A percentile compares a stretch with the other conserved stretches of the same genome.
These are phyloP conservation scores for Pisolithus microcarpus DNA, from an alignment of 768 basidiomycete genomes.

Conservation along the genomic window DNA sequence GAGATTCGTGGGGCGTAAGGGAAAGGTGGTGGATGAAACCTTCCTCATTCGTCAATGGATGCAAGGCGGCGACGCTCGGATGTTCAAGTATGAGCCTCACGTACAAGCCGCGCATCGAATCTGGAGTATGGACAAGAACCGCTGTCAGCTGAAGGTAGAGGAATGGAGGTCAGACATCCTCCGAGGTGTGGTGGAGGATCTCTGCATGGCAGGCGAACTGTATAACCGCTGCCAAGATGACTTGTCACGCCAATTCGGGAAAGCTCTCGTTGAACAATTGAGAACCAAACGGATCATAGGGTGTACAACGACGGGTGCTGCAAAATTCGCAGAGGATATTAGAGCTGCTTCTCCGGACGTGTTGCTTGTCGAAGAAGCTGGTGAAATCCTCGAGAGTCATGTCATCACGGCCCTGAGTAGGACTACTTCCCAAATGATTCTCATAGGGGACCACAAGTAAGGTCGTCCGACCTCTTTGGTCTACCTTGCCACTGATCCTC, in stretches of 20 bases:
- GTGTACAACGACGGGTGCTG: slow-evolving; percentile 65
- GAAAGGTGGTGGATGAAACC: slow-evolving; percentile 24
- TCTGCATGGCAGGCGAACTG: slow-evolving; percentile 26
- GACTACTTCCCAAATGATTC: slow-evolving; percentile 45
- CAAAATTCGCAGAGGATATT: slow-evolving; percentile 47
- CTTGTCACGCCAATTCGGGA: slow-evolving; percentile 30
- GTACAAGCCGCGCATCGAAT: slow-evolving; percentile 20
- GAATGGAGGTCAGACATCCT: slow-evolving; percentile 34
- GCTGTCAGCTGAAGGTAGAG: slow-evolving; percentile 21
- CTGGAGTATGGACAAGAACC: slow-evolving; percentile 31
- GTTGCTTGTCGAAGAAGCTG: slow-evolving; percentile 64
- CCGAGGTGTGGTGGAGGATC: slow-evolving; percentile 25
- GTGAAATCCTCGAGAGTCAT: slow-evolving; percentile 66
- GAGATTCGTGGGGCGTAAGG: slow-evolving; percentile 34
- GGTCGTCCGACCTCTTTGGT: slow-evolving; percentile 11
- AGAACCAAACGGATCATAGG: slow-evolving; percentile 49
- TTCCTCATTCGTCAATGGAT: slow-evolving; percentile 48
- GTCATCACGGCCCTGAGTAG: slow-evolving; percentile 48
- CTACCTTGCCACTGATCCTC: not conserved
- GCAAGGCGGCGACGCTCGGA: slow-evolving; percentile 37
- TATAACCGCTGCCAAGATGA: slow-evolving; percentile 36
- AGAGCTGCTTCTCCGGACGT: slow-evolving; percentile 42
- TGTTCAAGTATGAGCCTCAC: slow-evolving; percentile 25
- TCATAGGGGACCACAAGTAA: slow-evolving; percentile 72
- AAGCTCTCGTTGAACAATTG: slow-evolving; percentile 30